Evolutionary conservation across 495 filamentous ascomycete genomes (phyloP), one percentile per base, ranked within the genome.

Genomic region (Umbilicaria muhlenbergii): DNA sequence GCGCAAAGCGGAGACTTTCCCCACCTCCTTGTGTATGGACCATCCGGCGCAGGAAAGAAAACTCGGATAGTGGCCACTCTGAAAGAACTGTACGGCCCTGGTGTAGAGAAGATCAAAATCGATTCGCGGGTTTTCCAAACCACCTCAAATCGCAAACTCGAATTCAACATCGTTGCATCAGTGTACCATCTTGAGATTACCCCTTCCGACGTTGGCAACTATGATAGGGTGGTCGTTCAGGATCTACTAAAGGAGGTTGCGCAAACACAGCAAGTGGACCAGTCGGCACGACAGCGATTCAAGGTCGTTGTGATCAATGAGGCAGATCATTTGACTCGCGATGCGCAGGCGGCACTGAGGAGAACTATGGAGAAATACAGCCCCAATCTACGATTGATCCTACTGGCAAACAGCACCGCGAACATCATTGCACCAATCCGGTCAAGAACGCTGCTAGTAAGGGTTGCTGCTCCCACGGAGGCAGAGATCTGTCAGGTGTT

Each of bases 261-360:
- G 32, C 91, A 98, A 62, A 98, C 91, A 19, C 92, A 96, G 62
- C 92, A 96, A 62, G 92, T 98, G 12, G 91, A 98, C 58, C 70
- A 84, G 44, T 62, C 73, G 6, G 91, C 92, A 21, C 82, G 77
- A 56, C 91, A 98, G 58, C 73, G 77, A 36, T 98, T 98, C 68
- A 98, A 98, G 66, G 86, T 98, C 11, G 92, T 98, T 2, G 87
- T 98, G 32, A 94, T 98, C 68, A 98, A 98, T 55, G 91, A 98
- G 65, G 91, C 91, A n/a, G 92, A 98, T 53, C 82, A 94, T 53
- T 67, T 98, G 38, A 92, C 81, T 0, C 66, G 91, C 35, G 91
- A 98, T 73, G 91, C 91, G 6, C 91, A 98, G 63, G 92, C 92
- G 1, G 91, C 91, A 40, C 68, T 98, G 57, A 75, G 91, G 57